Evolutionary conservation across 176 grass and related monocot genomes (phyloP), one percentile per base, ranked within the genome.

Genomic region (Secale cereale): DNA sequence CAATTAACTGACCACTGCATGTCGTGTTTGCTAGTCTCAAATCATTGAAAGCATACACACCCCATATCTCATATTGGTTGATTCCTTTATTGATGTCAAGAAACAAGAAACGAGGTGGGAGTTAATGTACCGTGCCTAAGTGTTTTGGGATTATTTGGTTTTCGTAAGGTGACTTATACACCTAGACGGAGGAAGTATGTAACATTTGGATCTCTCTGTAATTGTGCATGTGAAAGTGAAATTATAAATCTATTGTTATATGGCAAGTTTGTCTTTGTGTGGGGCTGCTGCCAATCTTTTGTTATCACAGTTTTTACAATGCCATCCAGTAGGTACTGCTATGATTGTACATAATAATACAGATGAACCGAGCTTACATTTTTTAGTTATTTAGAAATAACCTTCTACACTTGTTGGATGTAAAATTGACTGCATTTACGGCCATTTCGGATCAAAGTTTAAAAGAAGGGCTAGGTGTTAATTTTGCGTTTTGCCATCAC

Each of bases 371-470:
- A 59, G 13, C 32, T 28, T 31, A 68, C 26, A 75, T 85, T 85
- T 29, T 81, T 46, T 65, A 62, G 50, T 88, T 64, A 79, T 79
- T 76, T 35, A 39, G 60, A 59, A 78, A 78, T 63, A 78, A 46
- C 14, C 74, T 78, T 33, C 16, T 63, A 74, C 56, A 27, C 5
- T 20, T 64, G 6, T 54, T 60, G 27, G 60, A 64, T 20, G 43
- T 60, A 45, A 83, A 79, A 8, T 27, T 59, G 52, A 78, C 17
- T 66, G 20, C 67, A 73, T 77, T 68, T 43, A 54, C 11, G 46
- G 19, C 6, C 28, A 67, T 52, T 57, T 8, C 2, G 54, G 17
- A 57, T 57, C 54, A 57, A 22, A 57, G 20, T 57, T 43, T 15
- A 22, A 57, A 22, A 22, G 9, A 57, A 57, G 54, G 20, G 19